These are phyloP conservation scores for Chrysanthemum lavandulifolium DNA, from an alignment of 129 eudicot species.

Conservation along the genomic window DNA sequence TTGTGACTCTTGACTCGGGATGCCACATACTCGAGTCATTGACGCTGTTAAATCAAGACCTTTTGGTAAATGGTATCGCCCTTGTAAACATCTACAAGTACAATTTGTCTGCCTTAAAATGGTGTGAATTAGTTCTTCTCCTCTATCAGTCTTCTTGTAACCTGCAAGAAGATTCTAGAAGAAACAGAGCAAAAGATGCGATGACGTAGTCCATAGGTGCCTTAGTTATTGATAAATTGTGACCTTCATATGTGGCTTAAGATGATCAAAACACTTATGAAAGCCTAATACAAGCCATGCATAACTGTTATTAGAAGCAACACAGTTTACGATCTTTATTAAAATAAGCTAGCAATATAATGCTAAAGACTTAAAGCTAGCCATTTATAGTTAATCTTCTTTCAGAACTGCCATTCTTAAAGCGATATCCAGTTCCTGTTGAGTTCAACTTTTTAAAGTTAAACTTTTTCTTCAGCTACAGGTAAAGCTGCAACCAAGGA, in stretches of 20 bases:
- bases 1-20: too few relatives aligned
- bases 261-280: background rate
- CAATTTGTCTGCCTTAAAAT: too few relatives aligned
- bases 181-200: background rate
- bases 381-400: background rate
- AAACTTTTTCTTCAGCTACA: constrained; percentile 51
- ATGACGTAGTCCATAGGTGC: background rate
- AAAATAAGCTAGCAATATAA: too few relatives aligned
- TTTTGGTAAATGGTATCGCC: too few relatives aligned
- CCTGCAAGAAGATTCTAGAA: too few relatives aligned
- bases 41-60: too few relatives aligned
- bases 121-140: too few relatives aligned
- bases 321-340: background rate
- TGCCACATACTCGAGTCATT: too few relatives aligned
- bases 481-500: constrained; percentile 89
- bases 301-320: background rate
- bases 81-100: too few relatives aligned
- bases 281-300: too few relatives aligned
- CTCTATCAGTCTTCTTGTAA: too few relatives aligned
- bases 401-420: background rate
- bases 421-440: constrained; percentile 4
- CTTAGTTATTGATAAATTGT: background rate
- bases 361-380: background rate
- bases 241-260: background rate
- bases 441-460: constrained; percentile 19